Conservation (phyloP, 2,329 filamentous ascomycete genomes). For the Alternaria atra region DNA sequence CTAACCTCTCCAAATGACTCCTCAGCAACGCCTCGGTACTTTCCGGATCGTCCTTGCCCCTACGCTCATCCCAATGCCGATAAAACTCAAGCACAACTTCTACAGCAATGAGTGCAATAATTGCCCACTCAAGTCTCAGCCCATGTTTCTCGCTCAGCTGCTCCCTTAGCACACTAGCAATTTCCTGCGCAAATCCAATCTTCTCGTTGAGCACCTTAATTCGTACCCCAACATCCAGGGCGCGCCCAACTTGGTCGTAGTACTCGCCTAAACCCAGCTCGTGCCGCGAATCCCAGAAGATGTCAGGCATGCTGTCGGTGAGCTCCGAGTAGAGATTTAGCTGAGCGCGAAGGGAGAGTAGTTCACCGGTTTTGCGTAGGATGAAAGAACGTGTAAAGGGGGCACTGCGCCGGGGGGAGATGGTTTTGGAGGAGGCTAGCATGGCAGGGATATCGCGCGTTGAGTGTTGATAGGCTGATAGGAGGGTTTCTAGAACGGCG, state of each 20-base stretch:
- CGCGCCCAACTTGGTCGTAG: slow-evolving; percentile 91
- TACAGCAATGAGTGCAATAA: slow-evolving; percentile 90
- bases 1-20: slow-evolving; percentile 44
- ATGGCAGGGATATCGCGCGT: slow-evolving; percentile 83
- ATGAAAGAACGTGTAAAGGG: slow-evolving; percentile 77
- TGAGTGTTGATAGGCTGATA: slow-evolving; percentile 85
- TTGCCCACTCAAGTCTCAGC: slow-evolving; percentile 90
- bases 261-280: slow-evolving; percentile 92
- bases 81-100: slow-evolving; percentile 90
- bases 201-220: slow-evolving; percentile 95
- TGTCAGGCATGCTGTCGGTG: slow-evolving; percentile 91
- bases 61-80: slow-evolving; percentile 71
- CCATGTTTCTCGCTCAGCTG: slow-evolving; percentile 91
- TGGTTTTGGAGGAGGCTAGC: slow-evolving; percentile 71
- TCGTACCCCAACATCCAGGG: slow-evolving; percentile 87
- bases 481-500: slow-evolving; percentile 84
- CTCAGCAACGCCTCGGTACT: slow-evolving; percentile 53
- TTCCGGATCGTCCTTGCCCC: slow-evolving; percentile 54
- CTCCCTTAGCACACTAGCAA: slow-evolving; percentile 86
- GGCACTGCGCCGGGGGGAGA: slow-evolving; percentile 30
- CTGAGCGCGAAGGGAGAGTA: slow-evolving; percentile 87
- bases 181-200: slow-evolving; percentile 97
- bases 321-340: slow-evolving; percentile 97
- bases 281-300: slow-evolving; percentile 93
- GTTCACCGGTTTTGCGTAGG: slow-evolving; percentile 89